Conservation (phyloP, 768 basidiomycete genomes). For the Phaeotremella fagi region DNA sequence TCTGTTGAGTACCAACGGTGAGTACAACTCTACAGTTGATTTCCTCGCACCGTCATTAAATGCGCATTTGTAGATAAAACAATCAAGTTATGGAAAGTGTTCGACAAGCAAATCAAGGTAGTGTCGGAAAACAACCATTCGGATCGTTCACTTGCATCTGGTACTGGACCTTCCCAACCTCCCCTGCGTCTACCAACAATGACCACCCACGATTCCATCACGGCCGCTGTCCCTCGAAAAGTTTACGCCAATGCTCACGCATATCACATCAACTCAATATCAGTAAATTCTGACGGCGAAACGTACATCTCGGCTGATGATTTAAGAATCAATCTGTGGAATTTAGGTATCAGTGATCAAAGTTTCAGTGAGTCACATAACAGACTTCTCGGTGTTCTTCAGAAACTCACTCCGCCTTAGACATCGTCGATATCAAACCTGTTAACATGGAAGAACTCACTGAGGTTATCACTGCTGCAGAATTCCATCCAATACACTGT, state of each 20-base stretch:
- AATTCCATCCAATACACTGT: conserved; percentile 96
- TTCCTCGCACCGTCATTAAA: not conserved
- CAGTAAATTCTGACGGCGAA: conserved; percentile 98
- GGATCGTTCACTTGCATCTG: conserved; percentile 48
- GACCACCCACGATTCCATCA: conserved; percentile 92
- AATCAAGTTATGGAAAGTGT: conserved; percentile 99
- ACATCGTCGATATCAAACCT: conserved; percentile 99
- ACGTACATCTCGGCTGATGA: conserved; percentile 99
- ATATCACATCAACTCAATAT: conserved; percentile 99
- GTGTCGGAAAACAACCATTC: conserved; percentile 93
- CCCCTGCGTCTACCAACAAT: conserved; percentile 79
- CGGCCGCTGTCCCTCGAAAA: conserved; percentile 96
- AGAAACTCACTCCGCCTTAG: conserved; percentile 50
- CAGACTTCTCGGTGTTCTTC: not conserved
- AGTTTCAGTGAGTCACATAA: conserved; percentile 77
- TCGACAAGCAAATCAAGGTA: conserved; percentile 91
- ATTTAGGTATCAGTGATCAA: conserved; percentile 95
- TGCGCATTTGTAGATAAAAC: conserved; percentile 84
- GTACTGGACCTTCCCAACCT: conserved; percentile 32
- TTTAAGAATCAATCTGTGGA: conserved; percentile 95
- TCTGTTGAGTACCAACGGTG: conserved; percentile 93
- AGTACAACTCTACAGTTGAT: conserved; percentile 30
- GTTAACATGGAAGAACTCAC: conserved; percentile 99
- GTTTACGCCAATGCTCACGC: conserved; percentile 99
- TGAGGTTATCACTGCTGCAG: conserved; percentile 98